Evolutionary conservation across 768 basidiomycete genomes (phyloP).

Genomic region (Pleurotus citrinopileatus): DNA sequence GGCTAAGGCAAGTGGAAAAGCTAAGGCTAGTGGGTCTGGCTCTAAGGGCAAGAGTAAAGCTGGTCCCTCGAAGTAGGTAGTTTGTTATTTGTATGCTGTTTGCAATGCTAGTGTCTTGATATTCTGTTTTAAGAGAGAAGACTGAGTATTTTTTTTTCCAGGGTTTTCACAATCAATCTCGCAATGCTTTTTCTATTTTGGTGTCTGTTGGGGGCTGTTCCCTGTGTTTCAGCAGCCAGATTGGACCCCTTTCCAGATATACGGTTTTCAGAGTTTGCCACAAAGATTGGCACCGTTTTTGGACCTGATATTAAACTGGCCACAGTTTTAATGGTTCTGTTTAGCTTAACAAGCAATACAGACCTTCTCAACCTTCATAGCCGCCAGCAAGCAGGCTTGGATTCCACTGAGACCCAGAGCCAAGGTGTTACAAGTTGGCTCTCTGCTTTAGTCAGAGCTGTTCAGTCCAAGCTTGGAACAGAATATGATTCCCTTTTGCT

Average conservation of each 20-base stretch:
- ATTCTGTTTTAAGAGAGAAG: background rate
- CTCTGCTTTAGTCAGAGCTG: background rate
- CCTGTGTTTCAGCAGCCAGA: background rate
- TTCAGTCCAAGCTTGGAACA: background rate
- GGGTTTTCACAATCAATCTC: background rate
- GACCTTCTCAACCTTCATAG: conserved; percentile 11
- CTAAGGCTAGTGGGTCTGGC: no score
- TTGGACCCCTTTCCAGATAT: conserved; percentile 8
- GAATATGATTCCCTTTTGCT: background rate
- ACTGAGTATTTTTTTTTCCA: background rate
- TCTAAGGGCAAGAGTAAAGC: no score
- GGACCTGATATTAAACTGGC: background rate
- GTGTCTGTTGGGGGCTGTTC: background rate
- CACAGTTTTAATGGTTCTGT: conserved; percentile 6
- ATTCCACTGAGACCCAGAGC: background rate
- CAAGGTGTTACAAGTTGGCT: conserved; percentile 1
- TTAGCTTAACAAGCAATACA: conserved; percentile 1
- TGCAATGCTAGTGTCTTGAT: no score
- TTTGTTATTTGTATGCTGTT: no score
- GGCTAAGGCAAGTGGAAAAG: no score
- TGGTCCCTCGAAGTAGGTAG: no score
- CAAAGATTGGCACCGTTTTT: background rate
- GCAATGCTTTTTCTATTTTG: background rate
- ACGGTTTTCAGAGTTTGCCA: background rate
- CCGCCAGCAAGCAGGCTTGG: background rate